These are phyloP conservation scores for Cystobasidiopsis lactophilus DNA, from an alignment of 768 basidiomycete species.

Conservation along the genomic window DNA sequence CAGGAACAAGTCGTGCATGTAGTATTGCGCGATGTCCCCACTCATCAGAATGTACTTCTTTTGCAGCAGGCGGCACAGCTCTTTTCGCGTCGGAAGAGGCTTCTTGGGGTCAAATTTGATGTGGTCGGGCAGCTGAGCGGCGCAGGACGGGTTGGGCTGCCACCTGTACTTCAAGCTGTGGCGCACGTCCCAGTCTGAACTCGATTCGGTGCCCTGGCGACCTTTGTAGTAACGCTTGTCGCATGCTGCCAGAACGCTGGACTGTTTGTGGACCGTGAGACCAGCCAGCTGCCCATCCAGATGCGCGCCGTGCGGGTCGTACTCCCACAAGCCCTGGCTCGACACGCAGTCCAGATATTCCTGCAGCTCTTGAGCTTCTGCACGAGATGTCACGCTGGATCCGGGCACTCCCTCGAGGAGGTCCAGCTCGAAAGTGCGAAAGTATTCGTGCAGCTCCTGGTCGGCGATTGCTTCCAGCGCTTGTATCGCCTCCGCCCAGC, in stretches of 20 bases:
- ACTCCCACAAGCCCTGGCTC: conserved; percentile 12
- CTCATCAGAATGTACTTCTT: conserved; percentile 18
- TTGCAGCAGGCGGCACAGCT: conserved; percentile 15
- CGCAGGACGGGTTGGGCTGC: conserved; percentile 7
- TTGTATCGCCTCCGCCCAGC: neutral
- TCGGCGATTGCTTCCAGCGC: neutral
- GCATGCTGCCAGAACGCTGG: conserved; percentile 10
- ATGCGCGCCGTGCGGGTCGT: conserved; percentile 8
- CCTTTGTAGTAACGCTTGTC: conserved; percentile 19
- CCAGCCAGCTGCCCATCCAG: conserved; percentile 1
- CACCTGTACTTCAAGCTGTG: conserved; percentile 18
- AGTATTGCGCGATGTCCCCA: conserved; percentile 18
- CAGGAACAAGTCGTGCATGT: conserved; percentile 19
- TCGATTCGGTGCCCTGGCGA: neutral
- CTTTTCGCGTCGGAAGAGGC: neutral
- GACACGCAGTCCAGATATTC: conserved; percentile 16
- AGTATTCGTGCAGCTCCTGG: neutral
- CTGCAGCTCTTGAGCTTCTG: conserved; percentile 13
- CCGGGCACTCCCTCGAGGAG: conserved; percentile 14
- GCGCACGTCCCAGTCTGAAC: conserved; percentile 14
- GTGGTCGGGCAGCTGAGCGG: neutral
- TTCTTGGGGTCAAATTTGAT: neutral
- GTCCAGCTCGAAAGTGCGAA: neutral
- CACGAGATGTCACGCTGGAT: conserved; percentile 6
- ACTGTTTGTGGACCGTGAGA: conserved; percentile 19